Base-by-base conservation (phyloP, 805 yeast species). In the Saturnispora saitoi region DNA sequence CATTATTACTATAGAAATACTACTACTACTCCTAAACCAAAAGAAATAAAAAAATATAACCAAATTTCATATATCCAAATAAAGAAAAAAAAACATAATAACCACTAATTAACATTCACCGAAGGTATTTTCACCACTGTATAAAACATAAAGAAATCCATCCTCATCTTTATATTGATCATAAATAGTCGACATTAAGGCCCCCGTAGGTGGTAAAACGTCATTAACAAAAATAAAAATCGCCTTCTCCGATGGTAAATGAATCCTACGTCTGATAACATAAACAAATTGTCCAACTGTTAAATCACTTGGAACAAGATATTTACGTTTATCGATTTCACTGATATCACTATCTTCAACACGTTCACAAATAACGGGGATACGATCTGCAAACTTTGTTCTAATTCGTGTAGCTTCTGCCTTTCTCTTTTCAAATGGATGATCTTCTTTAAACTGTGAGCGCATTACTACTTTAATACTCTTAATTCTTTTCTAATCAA, bases 241-340 rank as follows among this genome's bases (percentile, higher is more conserved):
- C 40, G 99, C 99, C 81, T 91, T 90, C 68, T 93, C 99, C 28
- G 96, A 86, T 43, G 96, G 96, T 54, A 93, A 77, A 73, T 86
- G 86, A 67, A 93, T 90, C 67, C 99, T 83, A 71, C 91, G 90
- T 69, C 99, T 83, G 59, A 93, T 88, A 52, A 93, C 99, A 63
- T 93, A 93, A 41, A 93, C 99, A 70, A 93, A 91, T 69, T 93
- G 99, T 39, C 99, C 99, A 51, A 93, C 96, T 0, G 97, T 88
- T 59, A 93, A 77, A 65, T 93, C 99, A 26, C 90, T 82, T 7
- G 99, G 99, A 10, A 93, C 99, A 56, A 93, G 76, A 65, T 93
- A 93, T 71, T 93, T 93, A 68, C 96, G 85, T 76, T 93, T 93
- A 68, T 93, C 99, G 62, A 93, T 90, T 57, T 89, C 93, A 42